phyloP scores from a whole-genome alignment of 192 early-diverging fungal genomes.

The Podila clonocystis region DNA sequence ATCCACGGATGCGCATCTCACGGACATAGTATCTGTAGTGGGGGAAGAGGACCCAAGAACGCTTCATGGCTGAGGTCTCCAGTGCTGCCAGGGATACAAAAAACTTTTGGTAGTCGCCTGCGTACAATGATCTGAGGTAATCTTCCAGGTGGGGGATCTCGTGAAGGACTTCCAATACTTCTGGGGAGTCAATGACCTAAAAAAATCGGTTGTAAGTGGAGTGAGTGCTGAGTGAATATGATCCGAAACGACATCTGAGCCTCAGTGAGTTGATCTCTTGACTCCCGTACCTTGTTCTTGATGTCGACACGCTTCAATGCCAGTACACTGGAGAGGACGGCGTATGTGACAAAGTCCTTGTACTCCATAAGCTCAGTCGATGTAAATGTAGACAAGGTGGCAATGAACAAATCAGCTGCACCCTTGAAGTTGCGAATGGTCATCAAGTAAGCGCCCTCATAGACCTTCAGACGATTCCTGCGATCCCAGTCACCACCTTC shows the following conservation, averaged over 20 bases:
- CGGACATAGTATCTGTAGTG: constrained; percentile 96
- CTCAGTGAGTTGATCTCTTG: too few relatives aligned
- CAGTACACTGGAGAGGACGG: constrained; percentile 87
- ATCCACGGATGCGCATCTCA: constrained; percentile 98
- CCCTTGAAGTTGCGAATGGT: constrained; percentile 97
- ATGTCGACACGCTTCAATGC: constrained; percentile 92
- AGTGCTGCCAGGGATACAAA: constrained; percentile 88
- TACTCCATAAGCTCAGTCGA: constrained; percentile 98
- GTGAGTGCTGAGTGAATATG: neutral
- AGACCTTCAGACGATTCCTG: constrained; percentile 96
- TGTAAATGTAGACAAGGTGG: constrained; percentile 95
- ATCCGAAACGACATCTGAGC: too few relatives aligned
- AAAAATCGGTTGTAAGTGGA: neutral
- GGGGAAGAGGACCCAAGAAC: constrained; percentile 83
- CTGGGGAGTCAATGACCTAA: constrained; percentile 92
- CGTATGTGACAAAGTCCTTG: constrained; percentile 96
- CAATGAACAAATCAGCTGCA: constrained; percentile 89
- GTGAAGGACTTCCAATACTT: constrained; percentile 94
- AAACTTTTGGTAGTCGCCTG: constrained; percentile 93
- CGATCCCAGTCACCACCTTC: constrained; percentile 99
- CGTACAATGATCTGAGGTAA: constrained; percentile 88
- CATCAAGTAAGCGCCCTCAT: constrained; percentile 93
- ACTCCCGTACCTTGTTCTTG: constrained; percentile 83
- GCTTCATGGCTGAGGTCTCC: constrained; percentile 76
- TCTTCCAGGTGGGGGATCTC: constrained; percentile 89